Evolutionary conservation across 768 basidiomycete genomes (phyloP), one percentile per base, ranked within the genome.

Genomic region (Leccinum variicolor): DNA sequence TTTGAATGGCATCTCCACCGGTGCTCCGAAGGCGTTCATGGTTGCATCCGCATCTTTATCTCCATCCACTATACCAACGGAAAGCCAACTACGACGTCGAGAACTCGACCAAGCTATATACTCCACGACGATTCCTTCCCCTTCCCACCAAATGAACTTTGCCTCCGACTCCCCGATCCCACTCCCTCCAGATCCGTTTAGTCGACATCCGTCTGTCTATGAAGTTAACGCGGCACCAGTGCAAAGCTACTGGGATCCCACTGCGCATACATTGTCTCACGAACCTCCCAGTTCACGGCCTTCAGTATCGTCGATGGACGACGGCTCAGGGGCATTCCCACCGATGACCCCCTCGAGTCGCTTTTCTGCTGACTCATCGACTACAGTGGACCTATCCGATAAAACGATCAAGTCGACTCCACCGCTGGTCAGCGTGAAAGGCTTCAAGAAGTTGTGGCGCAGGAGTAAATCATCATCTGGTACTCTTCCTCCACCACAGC

Each of bases 121-220:
- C 68, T 77, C 80, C 23, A 66, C 75, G 28, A 69, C 74, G 45
- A 68, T 72, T 26, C 67, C 72, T 19, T 62, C 73, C 25, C 61
- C 69, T 54, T 62, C 67, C 29, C 61, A 33, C 54, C 64, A 67
- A 53, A 47, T 63, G 58, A 53, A 67, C 55, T 36, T 58, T 64
- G 47, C 62, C 29, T 59, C 74, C 9, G 77, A 77, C 43, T 84
- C 85, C 2, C 86, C 88, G 21, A 88, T 92, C 55, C 91, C 91
- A 39, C 75, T 91, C n/a, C 89, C 89, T 10, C 88, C 90, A 8
- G 90, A 92, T 73, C 90, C 90, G 26, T 92, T 92, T 65, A 85
- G 86, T 11, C 81, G 89, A 26, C 86, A 81, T 64, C 78, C 89
- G 31, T 90, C 88, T 3, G 63, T 75, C 17, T 69, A 76, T 28